Evolutionary conservation across 139 green algal genomes (phyloP).

Genomic region (Bryopsis sp.): DNA sequence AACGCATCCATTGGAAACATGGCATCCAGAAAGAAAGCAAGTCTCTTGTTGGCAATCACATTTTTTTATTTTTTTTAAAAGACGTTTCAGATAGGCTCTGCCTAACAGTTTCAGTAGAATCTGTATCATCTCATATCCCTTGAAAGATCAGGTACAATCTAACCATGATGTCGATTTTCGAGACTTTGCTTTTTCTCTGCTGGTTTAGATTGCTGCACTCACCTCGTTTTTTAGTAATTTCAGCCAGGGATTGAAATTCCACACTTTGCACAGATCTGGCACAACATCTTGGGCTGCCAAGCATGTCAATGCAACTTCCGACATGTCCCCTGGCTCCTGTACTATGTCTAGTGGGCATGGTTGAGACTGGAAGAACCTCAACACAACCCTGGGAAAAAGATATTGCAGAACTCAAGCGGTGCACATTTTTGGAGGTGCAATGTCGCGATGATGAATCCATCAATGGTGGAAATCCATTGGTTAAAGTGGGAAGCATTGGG

Average conservation of each 20-base stretch:
- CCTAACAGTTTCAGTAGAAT: neutral
- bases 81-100: neutral
- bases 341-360: neutral
- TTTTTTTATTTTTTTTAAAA: no score
- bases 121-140: neutral
- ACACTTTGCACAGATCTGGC: neutral
- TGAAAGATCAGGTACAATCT: neutral
- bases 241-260: neutral
- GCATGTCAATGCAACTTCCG: neutral
- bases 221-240: constrained; percentile 1
- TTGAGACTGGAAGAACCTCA: no score
- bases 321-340: neutral
- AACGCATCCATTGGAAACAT: neutral
- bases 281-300: neutral
- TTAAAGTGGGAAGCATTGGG: neutral
- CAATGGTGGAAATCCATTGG: neutral
- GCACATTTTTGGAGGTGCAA: neutral
- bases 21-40: neutral
- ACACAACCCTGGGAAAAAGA: neutral
- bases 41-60: no score
- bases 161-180: no score
- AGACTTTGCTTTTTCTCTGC: no score
- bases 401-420: neutral
- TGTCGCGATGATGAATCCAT: constrained; percentile 25
- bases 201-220: neutral